A percentile compares a stretch with the other conserved stretches of the same genome.
Conservation (phyloP, 2,329 filamentous ascomycete species). For the Metarhizium humberi region DNA sequence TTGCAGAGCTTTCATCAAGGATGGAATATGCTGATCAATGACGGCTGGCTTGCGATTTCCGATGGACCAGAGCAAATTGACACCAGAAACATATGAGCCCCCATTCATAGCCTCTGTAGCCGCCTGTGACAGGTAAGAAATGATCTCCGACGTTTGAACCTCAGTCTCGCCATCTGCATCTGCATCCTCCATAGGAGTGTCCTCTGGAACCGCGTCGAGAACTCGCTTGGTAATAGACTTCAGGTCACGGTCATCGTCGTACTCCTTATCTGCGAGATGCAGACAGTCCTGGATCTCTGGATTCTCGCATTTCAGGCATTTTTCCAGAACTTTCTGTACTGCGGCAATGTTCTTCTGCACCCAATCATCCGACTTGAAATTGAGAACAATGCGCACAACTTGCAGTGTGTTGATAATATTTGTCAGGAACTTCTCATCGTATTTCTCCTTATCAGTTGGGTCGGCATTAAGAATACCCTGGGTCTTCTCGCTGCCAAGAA, state of each 20-base stretch:
- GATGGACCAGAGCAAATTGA: constrained; percentile 90
- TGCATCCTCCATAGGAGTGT: constrained; percentile 59
- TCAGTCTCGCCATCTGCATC: constrained; percentile 81
- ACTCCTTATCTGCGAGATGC: constrained; percentile 61
- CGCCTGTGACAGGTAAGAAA: constrained; percentile 73
- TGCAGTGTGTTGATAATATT: constrained; percentile 91
- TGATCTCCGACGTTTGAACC: constrained; percentile 75
- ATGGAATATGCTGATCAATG: constrained; percentile 80
- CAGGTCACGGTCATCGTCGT: constrained; percentile 60
- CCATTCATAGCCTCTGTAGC: constrained; percentile 81
- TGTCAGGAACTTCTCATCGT: constrained; percentile 75
- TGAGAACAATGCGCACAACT: constrained; percentile 80
- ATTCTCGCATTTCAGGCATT: constrained; percentile 78
- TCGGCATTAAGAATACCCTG: constrained; percentile 48
- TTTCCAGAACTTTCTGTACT: constrained; percentile 83
- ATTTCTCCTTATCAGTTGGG: constrained; percentile 57
- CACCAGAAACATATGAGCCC: constrained; percentile 73
- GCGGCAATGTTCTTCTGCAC: constrained; percentile 66
- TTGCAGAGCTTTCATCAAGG: constrained; percentile 89
- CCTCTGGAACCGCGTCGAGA: constrained; percentile 81
- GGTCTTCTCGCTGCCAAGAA: constrained; percentile 75
- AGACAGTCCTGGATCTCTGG: constrained; percentile 90
- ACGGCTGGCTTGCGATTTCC: constrained; percentile 75
- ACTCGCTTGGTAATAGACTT: constrained; percentile 71
- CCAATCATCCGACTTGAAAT: constrained; percentile 86